These are phyloP conservation scores for Rhodotorula kratochvilovae DNA, from an alignment of 768 basidiomycete genomes.

Conservation along the genomic window DNA sequence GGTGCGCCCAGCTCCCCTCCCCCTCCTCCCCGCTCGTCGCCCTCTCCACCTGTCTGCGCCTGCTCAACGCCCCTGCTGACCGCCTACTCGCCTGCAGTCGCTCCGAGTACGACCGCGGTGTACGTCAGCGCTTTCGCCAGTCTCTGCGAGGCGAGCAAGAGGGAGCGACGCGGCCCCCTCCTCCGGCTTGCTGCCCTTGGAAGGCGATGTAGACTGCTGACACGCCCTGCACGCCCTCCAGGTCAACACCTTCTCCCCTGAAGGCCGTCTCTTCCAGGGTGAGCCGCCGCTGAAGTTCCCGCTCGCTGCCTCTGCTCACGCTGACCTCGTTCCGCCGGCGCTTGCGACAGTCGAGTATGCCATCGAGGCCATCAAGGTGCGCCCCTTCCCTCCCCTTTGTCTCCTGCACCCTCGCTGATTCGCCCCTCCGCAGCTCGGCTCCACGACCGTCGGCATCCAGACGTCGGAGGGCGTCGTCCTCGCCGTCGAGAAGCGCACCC, in stretches of 20 bases:
- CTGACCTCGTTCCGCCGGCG: neutral
- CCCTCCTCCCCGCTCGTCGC: conserved; percentile 7
- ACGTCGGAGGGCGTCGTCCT: conserved; percentile 87
- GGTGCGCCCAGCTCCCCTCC: conserved; percentile 4
- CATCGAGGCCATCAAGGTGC: conserved; percentile 95
- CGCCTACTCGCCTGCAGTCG: conserved; percentile 9
- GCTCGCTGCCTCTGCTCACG: too few species aligned
- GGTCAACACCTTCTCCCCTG: conserved; percentile 97
- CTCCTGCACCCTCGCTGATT: neutral
- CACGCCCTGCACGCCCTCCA: neutral
- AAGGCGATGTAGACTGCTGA: too few species aligned
- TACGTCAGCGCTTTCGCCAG: conserved; percentile 2
- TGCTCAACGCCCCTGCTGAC: neutral
- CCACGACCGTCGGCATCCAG: conserved; percentile 91
- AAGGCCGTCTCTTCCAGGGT: conserved; percentile 99
- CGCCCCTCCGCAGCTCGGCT: conserved; percentile 68
- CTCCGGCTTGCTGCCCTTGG: too few species aligned
- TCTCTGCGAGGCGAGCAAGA: too few species aligned
- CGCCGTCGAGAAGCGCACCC: conserved; percentile 96
- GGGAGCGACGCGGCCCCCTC: too few species aligned
- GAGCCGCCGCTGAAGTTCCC: conserved; percentile 21
- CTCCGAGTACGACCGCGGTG: conserved; percentile 40
- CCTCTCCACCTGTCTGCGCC: neutral
- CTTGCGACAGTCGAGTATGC: conserved; percentile 83
- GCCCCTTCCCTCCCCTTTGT: neutral